Evolutionary conservation across 768 basidiomycete species (phyloP), one percentile per base, ranked within the genome.

Genomic region (Daedalea quercina): DNA sequence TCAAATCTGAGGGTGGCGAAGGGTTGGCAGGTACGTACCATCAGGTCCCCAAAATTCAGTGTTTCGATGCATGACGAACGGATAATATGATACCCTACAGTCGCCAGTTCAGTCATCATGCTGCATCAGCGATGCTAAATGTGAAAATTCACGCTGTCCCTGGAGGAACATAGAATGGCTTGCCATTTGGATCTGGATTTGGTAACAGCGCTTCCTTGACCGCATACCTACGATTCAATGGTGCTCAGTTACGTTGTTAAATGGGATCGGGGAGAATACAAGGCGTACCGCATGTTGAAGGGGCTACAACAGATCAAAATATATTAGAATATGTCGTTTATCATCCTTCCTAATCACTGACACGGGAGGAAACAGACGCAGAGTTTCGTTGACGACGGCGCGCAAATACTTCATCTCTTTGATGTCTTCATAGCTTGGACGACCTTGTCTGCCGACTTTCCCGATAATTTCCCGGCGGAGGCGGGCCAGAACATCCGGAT

Each of bases 1-100:
- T 3, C 8, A 49, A 34, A 37, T 19, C 24, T 12, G 2, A 35
- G 20, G 3, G 7, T 13, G 26, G 26, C 26, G 13, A 40, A 50
- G 7, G 28, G 2, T 49, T 17, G 8, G 11, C 28, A 24, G 37
- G 12, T 6, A 19, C 64, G 20, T 63, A 82, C 82, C 83, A 63
- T 85, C 85, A 9, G 84, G 83, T 7, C 85, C 85, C 85, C 85
- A 88, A 1, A 84, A 74, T 50, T 83, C 81, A 45, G 71, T 76
- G 46, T 82, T 72, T 34, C 84, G 70, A 34, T 87, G 84, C 82
- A 85, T 84, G 55, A 80, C 57, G 53, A 84, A 73, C 9, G 84
- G 77, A 4, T 81, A 81, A 59, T 82, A 85, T 0, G 69, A 54
- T n/a, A 47, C 47, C 2, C 53, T 13, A 15, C 1, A 50, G 9